These are phyloP conservation scores for Termitomyces sp. DNA, from an alignment of 768 basidiomycete species.

Conservation along the genomic window DNA sequence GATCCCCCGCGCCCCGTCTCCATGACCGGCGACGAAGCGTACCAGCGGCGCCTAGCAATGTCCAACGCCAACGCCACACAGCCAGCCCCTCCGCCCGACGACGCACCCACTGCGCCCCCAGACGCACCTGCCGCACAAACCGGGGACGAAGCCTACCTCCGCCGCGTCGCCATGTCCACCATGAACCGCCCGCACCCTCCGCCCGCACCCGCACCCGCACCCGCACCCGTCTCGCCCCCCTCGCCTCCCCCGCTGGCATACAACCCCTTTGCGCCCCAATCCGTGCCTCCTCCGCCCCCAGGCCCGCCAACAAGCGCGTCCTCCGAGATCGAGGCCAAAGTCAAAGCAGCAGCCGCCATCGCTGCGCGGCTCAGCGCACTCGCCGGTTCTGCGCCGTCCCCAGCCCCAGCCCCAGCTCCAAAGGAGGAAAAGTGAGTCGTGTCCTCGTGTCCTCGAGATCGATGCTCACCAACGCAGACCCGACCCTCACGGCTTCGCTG, in stretches of 20 bases:
- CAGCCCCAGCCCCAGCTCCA: slow-evolving; percentile 23
- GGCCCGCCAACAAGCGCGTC: slow-evolving; percentile 27
- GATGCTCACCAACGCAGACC: slow-evolving; percentile 20
- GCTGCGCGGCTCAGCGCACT: slow-evolving; percentile 70
- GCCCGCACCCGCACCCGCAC: no score
- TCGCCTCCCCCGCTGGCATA: slow-evolving; percentile 57
- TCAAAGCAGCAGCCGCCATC: slow-evolving; percentile 77
- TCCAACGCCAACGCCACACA: slow-evolving; percentile 31
- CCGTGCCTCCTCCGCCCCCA: slow-evolving; percentile 50
- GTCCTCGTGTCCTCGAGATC: no score
- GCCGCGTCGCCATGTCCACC: slow-evolving; percentile 54
- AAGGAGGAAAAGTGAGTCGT: slow-evolving; percentile 25
- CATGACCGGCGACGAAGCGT: slow-evolving; percentile 76
- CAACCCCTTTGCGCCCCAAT: slow-evolving; percentile 64
- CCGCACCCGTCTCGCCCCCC: slow-evolving; percentile 27
- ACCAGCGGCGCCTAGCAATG: slow-evolving; percentile 70
- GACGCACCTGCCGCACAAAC: slow-evolving; percentile 28
- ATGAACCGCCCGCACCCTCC: no score
- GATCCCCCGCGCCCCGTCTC: slow-evolving; percentile 21
- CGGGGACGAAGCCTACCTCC: slow-evolving; percentile 67
- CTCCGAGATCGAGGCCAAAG: slow-evolving; percentile 57
- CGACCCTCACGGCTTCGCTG: slow-evolving; percentile 74
- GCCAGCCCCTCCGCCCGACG: slow-evolving; percentile 21
- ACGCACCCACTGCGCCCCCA: slow-evolving; percentile 18
- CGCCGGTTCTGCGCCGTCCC: slow-evolving; percentile 27